phyloP scores from a whole-genome alignment of 176 grass and related monocot species.

The Pharus latifolius region DNA sequence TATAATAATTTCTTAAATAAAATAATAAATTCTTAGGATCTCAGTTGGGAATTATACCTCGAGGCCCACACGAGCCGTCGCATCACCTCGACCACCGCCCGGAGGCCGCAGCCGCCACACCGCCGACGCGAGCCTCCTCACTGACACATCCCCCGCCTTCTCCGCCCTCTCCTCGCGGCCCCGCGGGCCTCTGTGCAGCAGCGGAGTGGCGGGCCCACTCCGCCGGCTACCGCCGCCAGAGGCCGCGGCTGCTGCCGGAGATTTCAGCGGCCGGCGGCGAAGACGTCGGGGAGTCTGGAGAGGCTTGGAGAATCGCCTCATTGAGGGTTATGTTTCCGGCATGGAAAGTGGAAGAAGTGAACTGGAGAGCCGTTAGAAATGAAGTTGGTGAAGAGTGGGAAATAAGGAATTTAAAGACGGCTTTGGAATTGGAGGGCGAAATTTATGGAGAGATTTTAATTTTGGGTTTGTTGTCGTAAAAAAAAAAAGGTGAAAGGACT shows the following conservation, averaged over 20 bases:
- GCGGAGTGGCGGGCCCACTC: conserved; percentile 15
- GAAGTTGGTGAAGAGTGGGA: too few relatives aligned
- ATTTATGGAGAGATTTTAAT: too few relatives aligned
- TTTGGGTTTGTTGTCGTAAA: too few relatives aligned
- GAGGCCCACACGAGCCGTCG: conserved; percentile 1
- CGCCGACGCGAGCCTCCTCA: conserved; percentile 25
- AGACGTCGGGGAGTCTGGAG: background rate
- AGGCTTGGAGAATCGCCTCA: too few relatives aligned
- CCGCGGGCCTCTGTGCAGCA: background rate
- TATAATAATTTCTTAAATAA: too few relatives aligned
- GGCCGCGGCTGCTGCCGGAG: background rate
- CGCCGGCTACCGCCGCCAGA: background rate
- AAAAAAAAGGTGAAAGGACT: too few relatives aligned
- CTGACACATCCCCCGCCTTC: background rate
- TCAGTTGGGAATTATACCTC: conserved; percentile 13
- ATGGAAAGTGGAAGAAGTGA: too few relatives aligned
- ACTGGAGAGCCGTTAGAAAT: too few relatives aligned
- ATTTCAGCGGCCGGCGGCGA: background rate
- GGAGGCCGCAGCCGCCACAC: conserved; percentile 37
- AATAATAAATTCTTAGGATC: too few relatives aligned
- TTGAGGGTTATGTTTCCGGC: too few relatives aligned
- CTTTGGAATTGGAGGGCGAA: too few relatives aligned
- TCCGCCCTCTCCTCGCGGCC: background rate
- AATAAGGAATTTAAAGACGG: too few relatives aligned
- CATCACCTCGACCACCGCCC: background rate